Percentiles rank a stretch among this genome's conserved stretches.
Conservation (phyloP, 164 flowering plant species). For the Akebia trifoliata region DNA sequence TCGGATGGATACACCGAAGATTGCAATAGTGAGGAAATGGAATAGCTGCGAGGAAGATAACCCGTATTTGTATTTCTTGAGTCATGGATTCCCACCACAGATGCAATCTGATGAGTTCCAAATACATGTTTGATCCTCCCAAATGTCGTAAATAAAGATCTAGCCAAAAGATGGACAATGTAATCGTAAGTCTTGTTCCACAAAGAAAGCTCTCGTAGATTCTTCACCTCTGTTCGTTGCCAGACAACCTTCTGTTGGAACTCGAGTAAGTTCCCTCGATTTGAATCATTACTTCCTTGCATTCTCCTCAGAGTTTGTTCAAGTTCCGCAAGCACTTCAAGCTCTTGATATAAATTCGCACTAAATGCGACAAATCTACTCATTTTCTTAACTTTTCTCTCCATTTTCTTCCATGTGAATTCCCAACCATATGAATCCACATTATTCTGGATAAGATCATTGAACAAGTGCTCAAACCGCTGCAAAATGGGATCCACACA, state of each 20-base stretch:
- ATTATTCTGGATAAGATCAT: constrained; percentile 39
- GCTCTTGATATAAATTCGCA: constrained; percentile 69
- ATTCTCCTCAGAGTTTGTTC: constrained; percentile 72
- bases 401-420: constrained; percentile 73
- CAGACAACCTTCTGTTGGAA: constrained; percentile 63
- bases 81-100: constrained; percentile 16
- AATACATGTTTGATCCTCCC: constrained; percentile 65
- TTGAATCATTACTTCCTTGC: constrained; percentile 38
- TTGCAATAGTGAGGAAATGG: constrained; percentile 43
- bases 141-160: constrained; percentile 66
- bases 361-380: constrained; percentile 46
- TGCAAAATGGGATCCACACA: constrained; percentile 55
- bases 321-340: constrained; percentile 70
- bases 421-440: constrained; percentile 49
- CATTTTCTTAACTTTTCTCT: constrained; percentile 78
- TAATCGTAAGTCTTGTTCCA: constrained; percentile 80
- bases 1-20: constrained; percentile 61
- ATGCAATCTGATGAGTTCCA: constrained; percentile 36
- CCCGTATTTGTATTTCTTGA: constrained; percentile 24
- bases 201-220: constrained; percentile 49
- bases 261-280: constrained; percentile 38
- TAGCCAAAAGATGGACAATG: constrained; percentile 49
- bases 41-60: constrained; percentile 46
- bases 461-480: constrained; percentile 56
- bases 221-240: constrained; percentile 71